Evolutionary conservation across 805 yeast genomes (phyloP).

Genomic region (Candida awuae): DNA sequence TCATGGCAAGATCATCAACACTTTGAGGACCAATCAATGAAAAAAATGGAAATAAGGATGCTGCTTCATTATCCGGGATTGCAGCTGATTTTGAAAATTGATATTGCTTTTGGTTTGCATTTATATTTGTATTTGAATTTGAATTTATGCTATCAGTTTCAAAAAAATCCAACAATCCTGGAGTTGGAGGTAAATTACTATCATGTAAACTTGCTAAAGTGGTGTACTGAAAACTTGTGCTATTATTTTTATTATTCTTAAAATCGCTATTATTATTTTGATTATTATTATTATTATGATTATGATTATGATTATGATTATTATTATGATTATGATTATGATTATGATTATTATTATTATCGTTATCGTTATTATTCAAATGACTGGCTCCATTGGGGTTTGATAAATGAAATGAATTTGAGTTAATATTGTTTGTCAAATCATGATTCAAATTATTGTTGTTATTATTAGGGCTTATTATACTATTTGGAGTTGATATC

Average conservation of each 20-base stretch:
- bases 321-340: background rate
- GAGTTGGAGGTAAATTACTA: background rate
- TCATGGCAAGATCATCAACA: conserved; percentile 2
- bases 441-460: background rate
- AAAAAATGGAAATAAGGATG: conserved; percentile 26
- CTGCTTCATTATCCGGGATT: conserved; percentile 21
- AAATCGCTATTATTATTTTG: background rate
- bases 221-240: conserved; percentile 7
- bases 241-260: background rate
- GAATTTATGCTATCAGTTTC: background rate
- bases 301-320: background rate
- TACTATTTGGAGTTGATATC: conserved; percentile 7
- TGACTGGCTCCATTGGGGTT: too few species aligned
- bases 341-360: background rate
- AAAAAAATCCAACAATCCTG: background rate
- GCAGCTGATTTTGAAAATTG: conserved; percentile 15
- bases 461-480: background rate
- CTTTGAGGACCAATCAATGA: conserved; percentile 27
- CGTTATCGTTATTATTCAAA: background rate
- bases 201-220: too few species aligned
- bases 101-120: background rate
- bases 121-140: background rate
- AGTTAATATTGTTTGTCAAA: too few species aligned
- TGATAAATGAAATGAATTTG: too few species aligned
- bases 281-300: background rate